Percentiles rank a stretch among this genome's conserved stretches.
Conservation (phyloP, 192 early-diverging fungal genomes). For the Kickxella alabastrina region DNA sequence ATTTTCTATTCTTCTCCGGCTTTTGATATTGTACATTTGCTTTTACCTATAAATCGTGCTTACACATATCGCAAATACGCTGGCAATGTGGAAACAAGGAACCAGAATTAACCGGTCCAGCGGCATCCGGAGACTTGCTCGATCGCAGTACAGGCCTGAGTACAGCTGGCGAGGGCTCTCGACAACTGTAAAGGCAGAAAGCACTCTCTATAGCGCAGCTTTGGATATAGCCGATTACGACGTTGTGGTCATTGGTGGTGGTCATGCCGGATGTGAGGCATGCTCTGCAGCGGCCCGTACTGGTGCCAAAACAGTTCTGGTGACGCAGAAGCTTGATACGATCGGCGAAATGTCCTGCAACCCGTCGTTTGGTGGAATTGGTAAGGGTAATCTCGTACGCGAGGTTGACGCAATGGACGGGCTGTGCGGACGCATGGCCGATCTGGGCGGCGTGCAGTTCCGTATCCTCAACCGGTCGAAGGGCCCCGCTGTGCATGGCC, state of each 20-base stretch:
- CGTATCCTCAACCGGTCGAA: slow-evolving; percentile 75
- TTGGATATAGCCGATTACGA: slow-evolving; percentile 45
- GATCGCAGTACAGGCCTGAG: too few relatives aligned
- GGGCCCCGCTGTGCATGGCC: slow-evolving; percentile 79
- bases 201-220: slow-evolving; percentile 17
- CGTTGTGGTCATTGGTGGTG: slow-evolving; percentile 80
- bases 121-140: too few relatives aligned
- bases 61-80: too few relatives aligned
- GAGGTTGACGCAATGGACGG: slow-evolving; percentile 83
- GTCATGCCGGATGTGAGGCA: slow-evolving; percentile 81
- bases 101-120: too few relatives aligned
- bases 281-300: slow-evolving; percentile 71
- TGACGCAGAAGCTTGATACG: slow-evolving; percentile 72
- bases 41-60: too few relatives aligned
- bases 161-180: too few relatives aligned
- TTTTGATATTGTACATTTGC: too few relatives aligned
- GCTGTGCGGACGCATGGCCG: slow-evolving; percentile 74
- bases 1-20: too few relatives aligned
- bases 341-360: slow-evolving; percentile 89
- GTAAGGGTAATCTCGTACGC: slow-evolving; percentile 74
- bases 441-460: slow-evolving; percentile 78
- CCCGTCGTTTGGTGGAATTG: slow-evolving; percentile 81
- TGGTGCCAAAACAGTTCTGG: slow-evolving; percentile 66
- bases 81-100: too few relatives aligned
- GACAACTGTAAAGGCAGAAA: too few relatives aligned